Evolutionary conservation across 768 basidiomycete species (phyloP), one percentile per base, ranked within the genome.

Genomic region (Phylloporus scabripes): DNA sequence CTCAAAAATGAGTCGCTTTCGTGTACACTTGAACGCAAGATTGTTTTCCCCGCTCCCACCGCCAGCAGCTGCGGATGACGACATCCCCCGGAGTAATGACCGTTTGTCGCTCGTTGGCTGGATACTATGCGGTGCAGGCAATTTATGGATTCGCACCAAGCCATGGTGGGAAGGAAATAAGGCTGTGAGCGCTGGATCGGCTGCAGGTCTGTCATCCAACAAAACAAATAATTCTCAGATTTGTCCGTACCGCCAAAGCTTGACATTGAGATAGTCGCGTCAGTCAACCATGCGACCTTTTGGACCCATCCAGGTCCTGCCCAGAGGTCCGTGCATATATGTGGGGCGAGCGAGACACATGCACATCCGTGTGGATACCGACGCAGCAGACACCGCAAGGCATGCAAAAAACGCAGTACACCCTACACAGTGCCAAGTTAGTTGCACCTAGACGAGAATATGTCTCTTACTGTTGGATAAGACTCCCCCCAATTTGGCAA

Each of bases 1-100:
- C 71, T 97, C 95, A 57, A 98, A 80, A 18, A 94, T 71, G 49
- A 97, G 75, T 43, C 92, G 73, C 63, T 88, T 92, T 58, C 94
- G 75, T 60, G 85, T 96, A 60, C 90, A 87, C 64, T 85, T 88
- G 77, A 98, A 99, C 11, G 87, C 92, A 7, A 99, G 76, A 60
- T 98, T 97, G 69, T 98, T 98, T 65, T 97, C 94, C 7, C 93
- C 88, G n/a, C 82, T 81, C 0, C 83, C 85, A 7, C 77, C 76
- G 11, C 70, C 71, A 3, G 71, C 70, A 31, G 64, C 69, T 15
- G 74, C 70, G 20, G 80, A 75, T 2, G 79, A 76, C 38, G 78
- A 79, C 42, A 95, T 72, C 11, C 92, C 93, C 10, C 95, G 84
- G 39, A 99, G 74, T 5, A 79, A 75, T 5, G 94, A 98, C 53